phyloP scores from a whole-genome alignment of 768 basidiomycete species.

The Wakefieldia striispora region DNA sequence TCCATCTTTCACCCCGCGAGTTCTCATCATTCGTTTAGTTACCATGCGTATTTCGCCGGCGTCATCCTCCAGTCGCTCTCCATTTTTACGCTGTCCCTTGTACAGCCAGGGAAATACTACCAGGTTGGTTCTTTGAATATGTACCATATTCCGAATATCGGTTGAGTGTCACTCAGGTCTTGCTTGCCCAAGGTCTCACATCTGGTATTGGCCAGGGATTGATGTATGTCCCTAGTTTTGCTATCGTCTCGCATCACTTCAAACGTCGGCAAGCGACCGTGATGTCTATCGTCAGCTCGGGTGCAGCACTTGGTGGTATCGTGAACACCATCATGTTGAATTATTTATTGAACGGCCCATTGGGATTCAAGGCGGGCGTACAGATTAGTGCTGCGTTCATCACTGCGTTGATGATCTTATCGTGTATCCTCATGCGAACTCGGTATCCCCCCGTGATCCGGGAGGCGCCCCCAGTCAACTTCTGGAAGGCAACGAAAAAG shows the following conservation, averaged over 20 bases:
- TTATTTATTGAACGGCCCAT: conserved; percentile 35
- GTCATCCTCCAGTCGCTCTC: conserved; percentile 28
- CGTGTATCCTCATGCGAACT: conserved; percentile 38
- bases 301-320: conserved; percentile 52
- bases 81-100: conserved; percentile 39
- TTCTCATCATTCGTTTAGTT: conserved; percentile 1
- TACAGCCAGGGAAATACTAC: conserved; percentile 32
- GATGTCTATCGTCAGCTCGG: conserved; percentile 45
- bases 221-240: conserved; percentile 43
- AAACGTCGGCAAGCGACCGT: conserved; percentile 38
- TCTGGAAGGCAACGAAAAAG: conserved; percentile 20
- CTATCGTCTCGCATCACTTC: conserved; percentile 47
- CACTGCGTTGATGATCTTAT: conserved; percentile 35
- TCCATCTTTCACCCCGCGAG: too few species aligned
- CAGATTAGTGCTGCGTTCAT: conserved; percentile 41
- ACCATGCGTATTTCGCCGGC: conserved; percentile 22
- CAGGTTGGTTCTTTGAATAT: conserved; percentile 22
- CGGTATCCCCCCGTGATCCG: conserved; percentile 18
- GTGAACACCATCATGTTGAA: conserved; percentile 64
- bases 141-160: neutral
- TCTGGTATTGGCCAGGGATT: conserved; percentile 43
- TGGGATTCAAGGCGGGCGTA: conserved; percentile 44
- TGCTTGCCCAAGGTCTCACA: conserved; percentile 35
- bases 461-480: neutral
- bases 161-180: too few species aligned